Base-by-base conservation (phyloP, 768 basidiomycete species). In the Suillus brevipes region DNA sequence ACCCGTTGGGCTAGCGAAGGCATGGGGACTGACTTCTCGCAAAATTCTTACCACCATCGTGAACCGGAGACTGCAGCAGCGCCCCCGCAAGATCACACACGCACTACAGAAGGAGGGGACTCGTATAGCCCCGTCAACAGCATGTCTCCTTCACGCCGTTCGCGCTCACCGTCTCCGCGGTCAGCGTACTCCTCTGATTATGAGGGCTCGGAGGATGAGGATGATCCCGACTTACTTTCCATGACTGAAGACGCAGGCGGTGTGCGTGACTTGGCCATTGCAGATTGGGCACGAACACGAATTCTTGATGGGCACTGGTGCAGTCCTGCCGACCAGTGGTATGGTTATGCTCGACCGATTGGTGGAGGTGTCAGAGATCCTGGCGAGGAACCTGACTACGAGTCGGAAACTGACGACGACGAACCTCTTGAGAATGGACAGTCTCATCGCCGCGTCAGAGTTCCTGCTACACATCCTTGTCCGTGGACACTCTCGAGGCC, bases 301-400 rank as follows among this genome's bases (percentile, higher is more conserved):
- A 87, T 93, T 57, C 75, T 92, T 23, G 90, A 93, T 63, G 91
- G 91, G 3, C 83, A 86, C 68, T 93, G 91, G 91, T 75, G 87
- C 52, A 88, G 84, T 59, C 91, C 91, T 12, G 89, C 87, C 0
- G 91, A 93, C 72, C 80, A 85, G 55, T 91, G 84, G 83, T 90
- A 86, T 60, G 75, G 78, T 12, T 72, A 81, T 77, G 64, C 79
- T 72, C 37, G 84, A 82, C 61, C 79, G 74, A 68, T 76, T 74
- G 63, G 72, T 65, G 60, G 78, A 64, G 52, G 81, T 79, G 64
- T 73, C 63, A 65, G 70, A 53, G 74, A 68, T 31, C 62, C 62
- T 2, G 70, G 69, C 25, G 69, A 73, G 31, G 74, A 75, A 8
- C 72, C 72, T 16, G 68, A 72, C n/a, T 64, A 65, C 43, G 74